Conservation (phyloP, 2,329 filamentous ascomycete species). For the Nemania abortiva region DNA sequence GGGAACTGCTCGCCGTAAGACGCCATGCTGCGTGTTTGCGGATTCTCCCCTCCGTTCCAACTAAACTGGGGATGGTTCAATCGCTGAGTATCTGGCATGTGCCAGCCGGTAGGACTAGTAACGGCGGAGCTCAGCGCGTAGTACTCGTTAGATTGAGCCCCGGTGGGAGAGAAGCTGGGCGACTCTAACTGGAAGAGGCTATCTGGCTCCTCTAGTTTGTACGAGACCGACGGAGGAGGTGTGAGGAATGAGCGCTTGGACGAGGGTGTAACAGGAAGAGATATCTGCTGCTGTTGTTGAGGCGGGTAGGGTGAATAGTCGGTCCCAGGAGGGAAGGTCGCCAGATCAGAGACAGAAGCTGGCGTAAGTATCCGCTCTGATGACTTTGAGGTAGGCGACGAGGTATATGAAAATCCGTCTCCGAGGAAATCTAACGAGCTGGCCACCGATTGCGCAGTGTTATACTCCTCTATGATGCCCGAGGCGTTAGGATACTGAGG, state of each 20-base stretch:
- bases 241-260: conserved; percentile 51
- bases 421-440: conserved; percentile 28
- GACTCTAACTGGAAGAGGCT: conserved; percentile 54
- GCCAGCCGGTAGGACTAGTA: conserved; percentile 52
- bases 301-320: conserved; percentile 39
- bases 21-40: conserved; percentile 30
- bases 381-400: conserved; percentile 41
- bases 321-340: conserved; percentile 25
- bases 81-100: conserved; percentile 38
- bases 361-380: conserved; percentile 35
- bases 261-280: conserved; percentile 42
- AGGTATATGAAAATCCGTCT: conserved; percentile 35
- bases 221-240: conserved; percentile 51
- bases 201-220: conserved; percentile 56
- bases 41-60: conserved; percentile 27
- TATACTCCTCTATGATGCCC: conserved; percentile 35
- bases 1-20: conserved; percentile 36
- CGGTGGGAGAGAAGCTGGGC: conserved; percentile 42
- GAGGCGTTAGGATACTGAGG: conserved; percentile 34
- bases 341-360: conserved; percentile 19
- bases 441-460: conserved; percentile 45
- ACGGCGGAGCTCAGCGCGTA: conserved; percentile 32
- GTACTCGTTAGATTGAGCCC: conserved; percentile 24
- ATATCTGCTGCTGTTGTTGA: conserved; percentile 15
- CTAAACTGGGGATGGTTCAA: conserved; percentile 33